A percentile compares a stretch with the other conserved stretches of the same genome.
phyloP scores from a whole-genome alignment of 1,139 yeast genomes.

The Saccharomyces hybrid region DNA sequence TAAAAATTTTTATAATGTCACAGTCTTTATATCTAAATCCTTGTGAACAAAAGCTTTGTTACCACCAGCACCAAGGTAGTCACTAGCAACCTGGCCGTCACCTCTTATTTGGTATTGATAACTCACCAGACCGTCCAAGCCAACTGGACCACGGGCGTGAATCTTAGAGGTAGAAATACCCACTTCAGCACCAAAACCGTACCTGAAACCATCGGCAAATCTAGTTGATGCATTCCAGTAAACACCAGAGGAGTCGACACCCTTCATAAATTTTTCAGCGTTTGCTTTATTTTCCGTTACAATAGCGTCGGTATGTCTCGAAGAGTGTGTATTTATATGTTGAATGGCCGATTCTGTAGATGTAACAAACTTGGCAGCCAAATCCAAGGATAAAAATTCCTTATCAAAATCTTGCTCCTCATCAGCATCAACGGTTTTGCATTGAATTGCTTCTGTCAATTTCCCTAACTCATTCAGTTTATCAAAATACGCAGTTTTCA shows the following conservation, averaged over 20 bases:
- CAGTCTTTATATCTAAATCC: conserved; percentile 38
- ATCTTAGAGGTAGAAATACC: conserved; percentile 95
- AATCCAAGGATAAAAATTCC: conserved; percentile 76
- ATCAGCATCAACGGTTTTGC: conserved; percentile 38
- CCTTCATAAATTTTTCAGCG: conserved; percentile 74
- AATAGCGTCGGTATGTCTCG: conserved; percentile 93
- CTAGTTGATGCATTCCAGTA: conserved; percentile 97
- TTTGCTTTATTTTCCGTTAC: conserved; percentile 61
- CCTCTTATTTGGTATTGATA: conserved; percentile 93
- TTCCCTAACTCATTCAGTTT: conserved; percentile 22
- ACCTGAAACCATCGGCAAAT: conserved; percentile 97
- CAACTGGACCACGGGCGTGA: conserved; percentile 98
- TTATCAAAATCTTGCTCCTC: conserved; percentile 61
- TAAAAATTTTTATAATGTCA: conserved; percentile 12
- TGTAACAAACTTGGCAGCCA: conserved; percentile 60
- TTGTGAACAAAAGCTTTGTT: conserved; percentile 69
- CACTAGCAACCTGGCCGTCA: conserved; percentile 84
- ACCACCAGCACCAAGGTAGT: conserved; percentile 92
- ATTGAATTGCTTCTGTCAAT: conserved; percentile 22
- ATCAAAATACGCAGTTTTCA: conserved; percentile 30
- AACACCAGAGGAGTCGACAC: conserved; percentile 94
- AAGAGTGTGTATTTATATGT: conserved; percentile 85
- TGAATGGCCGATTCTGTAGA: conserved; percentile 61
- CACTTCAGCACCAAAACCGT: conserved; percentile 97
- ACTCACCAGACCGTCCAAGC: conserved; percentile 90